These are phyloP conservation scores for Penicillium fimorum DNA, from an alignment of 495 filamentous ascomycete species.

Conservation along the genomic window DNA sequence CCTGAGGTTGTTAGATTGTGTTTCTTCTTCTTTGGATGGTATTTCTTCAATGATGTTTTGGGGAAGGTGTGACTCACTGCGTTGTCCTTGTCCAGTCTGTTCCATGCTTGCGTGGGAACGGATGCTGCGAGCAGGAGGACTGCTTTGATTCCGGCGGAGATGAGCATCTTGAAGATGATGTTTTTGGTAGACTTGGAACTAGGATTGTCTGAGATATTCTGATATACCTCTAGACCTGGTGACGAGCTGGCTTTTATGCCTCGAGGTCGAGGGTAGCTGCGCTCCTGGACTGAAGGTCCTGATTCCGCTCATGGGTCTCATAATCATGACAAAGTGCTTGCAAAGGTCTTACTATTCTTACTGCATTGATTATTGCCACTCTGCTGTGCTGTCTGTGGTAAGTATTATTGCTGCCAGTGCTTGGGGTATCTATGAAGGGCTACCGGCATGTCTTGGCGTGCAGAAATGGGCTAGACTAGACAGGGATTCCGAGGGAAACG, in stretches of 20 bases:
- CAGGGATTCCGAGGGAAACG: background rate
- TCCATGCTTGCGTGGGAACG: slow-evolving; percentile 32
- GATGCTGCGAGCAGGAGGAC: slow-evolving; percentile 19
- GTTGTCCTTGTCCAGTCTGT: slow-evolving; percentile 55
- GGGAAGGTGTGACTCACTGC: slow-evolving; percentile 35
- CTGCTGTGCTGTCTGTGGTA: background rate
- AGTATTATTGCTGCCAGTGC: background rate
- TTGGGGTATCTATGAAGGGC: background rate
- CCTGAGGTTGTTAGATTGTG: slow-evolving; percentile 16
- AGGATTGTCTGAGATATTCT: background rate
- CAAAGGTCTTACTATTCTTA: background rate
- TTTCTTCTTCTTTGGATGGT: background rate
- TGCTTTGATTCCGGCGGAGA: slow-evolving; percentile 17
- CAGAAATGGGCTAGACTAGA: slow-evolving; percentile 1
- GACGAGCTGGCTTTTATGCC: slow-evolving; percentile 4
- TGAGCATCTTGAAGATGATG: slow-evolving; percentile 13
- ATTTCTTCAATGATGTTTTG: no score
- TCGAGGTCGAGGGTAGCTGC: background rate
- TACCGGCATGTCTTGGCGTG: background rate
- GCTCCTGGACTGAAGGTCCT: background rate
- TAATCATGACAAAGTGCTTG: slow-evolving; percentile 7
- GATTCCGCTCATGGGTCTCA: background rate
- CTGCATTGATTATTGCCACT: background rate
- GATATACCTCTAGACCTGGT: background rate
- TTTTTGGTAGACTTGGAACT: background rate